These are phyloP conservation scores for Picochlorum sp. DNA, from an alignment of 139 green algal genomes.

Conservation along the genomic window DNA sequence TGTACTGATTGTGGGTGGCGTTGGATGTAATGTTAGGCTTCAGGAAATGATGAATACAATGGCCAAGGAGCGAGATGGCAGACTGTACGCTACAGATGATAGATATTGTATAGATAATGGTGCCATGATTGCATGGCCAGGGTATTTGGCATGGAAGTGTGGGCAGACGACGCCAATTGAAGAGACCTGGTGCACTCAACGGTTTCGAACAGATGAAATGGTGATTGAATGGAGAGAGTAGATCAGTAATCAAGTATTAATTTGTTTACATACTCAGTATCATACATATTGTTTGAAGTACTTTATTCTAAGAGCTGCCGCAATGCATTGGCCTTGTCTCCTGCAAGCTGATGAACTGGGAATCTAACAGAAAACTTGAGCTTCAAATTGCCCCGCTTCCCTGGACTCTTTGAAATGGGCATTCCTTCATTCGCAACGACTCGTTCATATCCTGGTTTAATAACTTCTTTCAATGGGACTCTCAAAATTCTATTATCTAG, in stretches of 20 bases:
- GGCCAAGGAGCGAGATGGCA: conserved; percentile 56
- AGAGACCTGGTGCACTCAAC: conserved; percentile 71
- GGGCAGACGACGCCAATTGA: conserved; percentile 42
- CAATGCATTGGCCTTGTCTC: conserved; percentile 7
- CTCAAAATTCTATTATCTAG: conserved; percentile 50
- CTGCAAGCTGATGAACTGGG: conserved; percentile 26
- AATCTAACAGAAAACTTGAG: conserved; percentile 65
- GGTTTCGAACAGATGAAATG: conserved; percentile 81
- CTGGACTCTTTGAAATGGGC: conserved; percentile 57
- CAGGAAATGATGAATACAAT: conserved; percentile 76
- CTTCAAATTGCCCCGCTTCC: conserved; percentile 53
- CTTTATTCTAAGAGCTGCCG: conserved; percentile 15
- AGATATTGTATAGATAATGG: conserved; percentile 92
- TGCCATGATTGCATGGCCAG: conserved; percentile 91
- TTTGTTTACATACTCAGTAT: not conserved
- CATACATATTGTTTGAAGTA: not conserved
- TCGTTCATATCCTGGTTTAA: conserved; percentile 20
- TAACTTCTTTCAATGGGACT: conserved; percentile 33
- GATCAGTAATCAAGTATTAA: not conserved
- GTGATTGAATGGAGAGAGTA: conserved; percentile 59
- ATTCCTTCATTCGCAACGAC: conserved; percentile 54
- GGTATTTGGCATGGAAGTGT: conserved; percentile 57
- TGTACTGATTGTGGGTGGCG: conserved; percentile 85
- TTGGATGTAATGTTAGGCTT: conserved; percentile 83
- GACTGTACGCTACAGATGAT: conserved; percentile 44